phyloP scores from a whole-genome alignment of 306 rosid species.

The Boehmeria nivea region DNA sequence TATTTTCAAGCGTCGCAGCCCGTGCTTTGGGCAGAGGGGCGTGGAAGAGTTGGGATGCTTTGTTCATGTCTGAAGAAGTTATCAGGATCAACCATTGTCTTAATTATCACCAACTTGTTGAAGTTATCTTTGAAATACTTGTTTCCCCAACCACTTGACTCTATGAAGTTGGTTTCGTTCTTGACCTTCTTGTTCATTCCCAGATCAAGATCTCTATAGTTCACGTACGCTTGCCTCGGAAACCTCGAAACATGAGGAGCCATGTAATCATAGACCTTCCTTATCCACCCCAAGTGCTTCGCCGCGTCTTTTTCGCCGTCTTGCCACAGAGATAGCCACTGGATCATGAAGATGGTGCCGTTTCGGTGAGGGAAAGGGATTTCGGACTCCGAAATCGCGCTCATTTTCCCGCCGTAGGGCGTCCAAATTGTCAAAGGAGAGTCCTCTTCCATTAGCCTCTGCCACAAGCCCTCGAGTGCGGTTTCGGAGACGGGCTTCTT shows the following conservation, averaged over 20 bases:
- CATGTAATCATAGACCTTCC: constrained; percentile 69
- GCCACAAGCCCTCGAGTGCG: constrained; percentile 65
- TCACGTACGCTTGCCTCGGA: constrained; percentile 81
- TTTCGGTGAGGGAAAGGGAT: constrained; percentile 77
- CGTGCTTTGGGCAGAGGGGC: neutral
- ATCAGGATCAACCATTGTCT: constrained; percentile 69
- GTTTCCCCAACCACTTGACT: constrained; percentile 65
- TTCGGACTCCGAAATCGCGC: constrained; percentile 46
- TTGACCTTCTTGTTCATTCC: constrained; percentile 61
- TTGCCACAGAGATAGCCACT: constrained; percentile 53
- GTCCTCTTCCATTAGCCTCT: constrained; percentile 51
- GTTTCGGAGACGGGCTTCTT: constrained; percentile 54
- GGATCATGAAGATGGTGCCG: constrained; percentile 63
- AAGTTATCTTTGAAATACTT: constrained; percentile 75
- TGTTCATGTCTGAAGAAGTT: constrained; percentile 88
- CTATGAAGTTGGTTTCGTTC: constrained; percentile 29
- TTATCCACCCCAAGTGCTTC: constrained; percentile 60
- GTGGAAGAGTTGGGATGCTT: constrained; percentile 71
- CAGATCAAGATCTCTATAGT: constrained; percentile 80
- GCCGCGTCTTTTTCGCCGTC: constrained; percentile 20
- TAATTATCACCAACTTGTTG: constrained; percentile 49
- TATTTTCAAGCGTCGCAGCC: neutral
- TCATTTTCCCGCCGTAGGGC: constrained; percentile 83
- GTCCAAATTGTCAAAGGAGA: constrained; percentile 48
- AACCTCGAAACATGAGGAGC: constrained; percentile 54